Base-by-base conservation (phyloP, 31 red algal genomes). In the Asparagopsis taxiformis region DNA sequence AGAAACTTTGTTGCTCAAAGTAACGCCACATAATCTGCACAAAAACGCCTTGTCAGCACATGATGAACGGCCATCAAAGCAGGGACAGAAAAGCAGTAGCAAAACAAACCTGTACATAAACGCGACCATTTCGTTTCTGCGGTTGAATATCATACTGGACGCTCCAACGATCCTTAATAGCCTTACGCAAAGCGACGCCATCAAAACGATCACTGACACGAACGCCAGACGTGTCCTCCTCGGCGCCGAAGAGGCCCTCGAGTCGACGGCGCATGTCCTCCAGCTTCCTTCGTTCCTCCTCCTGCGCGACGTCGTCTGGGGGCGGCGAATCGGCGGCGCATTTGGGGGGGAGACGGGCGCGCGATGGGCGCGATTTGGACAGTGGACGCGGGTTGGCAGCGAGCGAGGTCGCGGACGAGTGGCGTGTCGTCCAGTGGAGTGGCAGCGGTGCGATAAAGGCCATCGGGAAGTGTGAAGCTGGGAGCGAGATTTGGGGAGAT, bases 1-100 rank as follows among this genome's bases (percentile, higher is more conserved):
- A 83, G 32, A 90, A 90, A 67, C 86, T 90, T 59, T 90, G 86
- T 36, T 90, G 86, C 38, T 90, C 86, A 64, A 90, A 88, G 36
- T 88, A 88, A 11, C 84, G 62, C 84, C 84, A 88, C 84, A 88
- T 77, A 53, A 88, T 72, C 73, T 88, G 15, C 48, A 31, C 59
- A 31, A 25, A 35, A n/a, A n/a, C n/a, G 3, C 31, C 19, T 51
- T 11, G 49, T 16, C 41, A 23, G 9, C 55, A 20, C 10, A 20
- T 24, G 9, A 59, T 59, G 36, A 62, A 64, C 0, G 31, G 44
- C 31, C 49, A 24, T 3, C 24, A 48, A 46, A 55, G 19, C 55
- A 21, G 16, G 8, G 16, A 59, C 9, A 59, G 8, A 16, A 50
- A 74, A 74, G 1, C 39, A 19, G 21, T 41, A 33, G 30, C 31